phyloP scores from a whole-genome alignment of 805 yeast genomes.

The Candida golubevii region DNA sequence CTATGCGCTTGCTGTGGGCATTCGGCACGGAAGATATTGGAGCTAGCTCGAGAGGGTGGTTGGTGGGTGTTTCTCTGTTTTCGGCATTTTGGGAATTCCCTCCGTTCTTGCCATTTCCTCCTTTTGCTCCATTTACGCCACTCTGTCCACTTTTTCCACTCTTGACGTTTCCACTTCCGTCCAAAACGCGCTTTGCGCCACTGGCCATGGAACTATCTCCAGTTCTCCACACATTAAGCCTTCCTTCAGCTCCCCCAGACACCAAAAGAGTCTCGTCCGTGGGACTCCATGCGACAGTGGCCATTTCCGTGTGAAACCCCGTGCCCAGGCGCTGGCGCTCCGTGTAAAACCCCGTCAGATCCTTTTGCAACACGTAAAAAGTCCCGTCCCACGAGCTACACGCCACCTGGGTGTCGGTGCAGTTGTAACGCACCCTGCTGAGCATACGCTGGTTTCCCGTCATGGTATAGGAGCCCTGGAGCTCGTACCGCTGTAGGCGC shows the following conservation, averaged over 20 bases:
- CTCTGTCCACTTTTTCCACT: not conserved
- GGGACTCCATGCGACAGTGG: slow-evolving; percentile 63
- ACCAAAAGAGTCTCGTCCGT: slow-evolving; percentile 17
- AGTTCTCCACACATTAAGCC: slow-evolving; percentile 28
- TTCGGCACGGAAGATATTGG: slow-evolving; percentile 18
- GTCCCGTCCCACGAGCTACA: slow-evolving; percentile 85
- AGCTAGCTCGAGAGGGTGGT: not conserved
- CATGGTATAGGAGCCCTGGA: slow-evolving; percentile 66
- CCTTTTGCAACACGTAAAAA: slow-evolving; percentile 40
- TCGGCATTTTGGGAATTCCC: not conserved
- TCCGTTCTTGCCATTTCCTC: not conserved
- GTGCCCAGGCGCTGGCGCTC: slow-evolving; percentile 21
- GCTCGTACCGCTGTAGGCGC: slow-evolving; percentile 32
- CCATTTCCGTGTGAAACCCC: slow-evolving; percentile 58
- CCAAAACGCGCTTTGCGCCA: not conserved
- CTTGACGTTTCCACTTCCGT: not conserved
- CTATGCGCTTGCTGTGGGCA: slow-evolving; percentile 50
- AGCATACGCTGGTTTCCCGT: slow-evolving; percentile 59
- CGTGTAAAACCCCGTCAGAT: slow-evolving; percentile 2
- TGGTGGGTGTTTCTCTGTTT: not conserved
- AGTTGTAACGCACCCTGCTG: slow-evolving; percentile 50
- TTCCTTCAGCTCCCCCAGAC: slow-evolving; percentile 40
- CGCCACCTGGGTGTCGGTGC: slow-evolving; percentile 40
- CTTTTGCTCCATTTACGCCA: not conserved
- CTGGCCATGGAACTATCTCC: not conserved